Evolutionary conservation across 1,284 basidiomycete species (phyloP).

Genomic region (Pyrrhoderma lamaoense): DNA sequence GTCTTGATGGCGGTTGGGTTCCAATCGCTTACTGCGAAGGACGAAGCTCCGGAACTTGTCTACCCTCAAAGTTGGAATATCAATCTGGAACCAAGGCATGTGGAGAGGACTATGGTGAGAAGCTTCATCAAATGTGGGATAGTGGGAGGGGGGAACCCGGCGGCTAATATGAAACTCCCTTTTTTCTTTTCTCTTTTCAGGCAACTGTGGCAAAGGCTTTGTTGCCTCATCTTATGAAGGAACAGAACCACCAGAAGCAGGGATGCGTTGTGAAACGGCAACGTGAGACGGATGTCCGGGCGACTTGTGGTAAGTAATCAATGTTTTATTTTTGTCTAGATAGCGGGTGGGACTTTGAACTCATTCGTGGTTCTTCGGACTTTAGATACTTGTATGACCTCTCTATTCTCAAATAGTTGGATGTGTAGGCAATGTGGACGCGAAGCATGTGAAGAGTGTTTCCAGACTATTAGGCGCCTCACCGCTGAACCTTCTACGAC

Average conservation of each 20-base stretch:
- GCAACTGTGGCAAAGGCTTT: conserved; percentile 63
- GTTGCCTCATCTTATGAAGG: conserved; percentile 59
- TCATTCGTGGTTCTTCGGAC: not conserved
- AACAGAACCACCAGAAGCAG: conserved; percentile 60
- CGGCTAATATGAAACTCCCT: conserved; percentile 2
- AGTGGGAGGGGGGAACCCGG: no score
- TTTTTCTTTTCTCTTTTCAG: conserved; percentile 31
- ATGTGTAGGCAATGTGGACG: conserved; percentile 87
- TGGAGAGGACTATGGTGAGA: conserved; percentile 53
- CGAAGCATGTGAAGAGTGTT: conserved; percentile 85
- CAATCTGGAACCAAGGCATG: conserved; percentile 39
- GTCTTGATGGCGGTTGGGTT: conserved; percentile 61
- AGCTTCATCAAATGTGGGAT: conserved; percentile 4
- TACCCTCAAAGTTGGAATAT: conserved; percentile 66
- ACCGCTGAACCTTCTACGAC: conserved; percentile 44
- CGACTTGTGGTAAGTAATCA: conserved; percentile 66
- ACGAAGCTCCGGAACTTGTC: conserved; percentile 51
- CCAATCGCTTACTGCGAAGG: conserved; percentile 41
- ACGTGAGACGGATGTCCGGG: conserved; percentile 71
- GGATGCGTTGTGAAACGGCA: conserved; percentile 61
- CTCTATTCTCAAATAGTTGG: conserved; percentile 84
- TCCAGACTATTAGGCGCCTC: conserved; percentile 58
- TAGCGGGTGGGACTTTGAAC: not conserved
- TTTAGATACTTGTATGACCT: conserved; percentile 86
- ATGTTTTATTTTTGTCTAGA: not conserved